phyloP scores from a whole-genome alignment of 352 stramenopile genomes.

The Phytopythium aichiense region DNA sequence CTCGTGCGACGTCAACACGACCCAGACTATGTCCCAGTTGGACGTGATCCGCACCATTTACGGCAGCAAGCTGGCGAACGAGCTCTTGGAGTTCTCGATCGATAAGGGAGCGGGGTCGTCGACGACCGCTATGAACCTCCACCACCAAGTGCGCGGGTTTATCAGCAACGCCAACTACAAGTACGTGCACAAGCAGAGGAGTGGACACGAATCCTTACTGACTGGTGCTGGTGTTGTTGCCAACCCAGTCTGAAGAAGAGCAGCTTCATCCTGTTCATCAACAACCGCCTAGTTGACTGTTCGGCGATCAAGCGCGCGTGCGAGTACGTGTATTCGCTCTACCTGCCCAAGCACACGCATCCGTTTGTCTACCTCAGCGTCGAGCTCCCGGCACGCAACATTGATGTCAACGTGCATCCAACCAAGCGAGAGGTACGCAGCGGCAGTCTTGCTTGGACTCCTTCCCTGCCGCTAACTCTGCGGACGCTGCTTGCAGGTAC shows the following conservation, averaged over 20 bases:
- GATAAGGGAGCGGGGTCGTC: constrained; percentile 16
- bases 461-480: not conserved
- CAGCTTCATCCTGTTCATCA: constrained; percentile 96
- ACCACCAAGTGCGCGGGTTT: constrained; percentile 37
- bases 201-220: not conserved
- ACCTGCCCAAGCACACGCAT: constrained; percentile 92
- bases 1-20: constrained; percentile 79
- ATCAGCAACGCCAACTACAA: constrained; percentile 90
- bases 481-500: constrained; percentile 49
- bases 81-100: constrained; percentile 53
- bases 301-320: constrained; percentile 88
- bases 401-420: constrained; percentile 99
- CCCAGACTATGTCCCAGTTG: constrained; percentile 52
- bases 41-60: constrained; percentile 77
- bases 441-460: not conserved
- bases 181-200: constrained; percentile 26
- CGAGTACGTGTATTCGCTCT: constrained; percentile 93
- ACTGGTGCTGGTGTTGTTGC: not conserved
- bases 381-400: constrained; percentile 87
- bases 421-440: constrained; percentile 92
- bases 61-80: constrained; percentile 59
- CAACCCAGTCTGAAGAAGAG: constrained; percentile 68
- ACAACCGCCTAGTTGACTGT: constrained; percentile 95
- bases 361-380: constrained; percentile 99
- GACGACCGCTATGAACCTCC: constrained; percentile 29